phyloP scores from a whole-genome alignment of 2,329 filamentous ascomycete genomes.

The Scolecobasidium constrictum region DNA sequence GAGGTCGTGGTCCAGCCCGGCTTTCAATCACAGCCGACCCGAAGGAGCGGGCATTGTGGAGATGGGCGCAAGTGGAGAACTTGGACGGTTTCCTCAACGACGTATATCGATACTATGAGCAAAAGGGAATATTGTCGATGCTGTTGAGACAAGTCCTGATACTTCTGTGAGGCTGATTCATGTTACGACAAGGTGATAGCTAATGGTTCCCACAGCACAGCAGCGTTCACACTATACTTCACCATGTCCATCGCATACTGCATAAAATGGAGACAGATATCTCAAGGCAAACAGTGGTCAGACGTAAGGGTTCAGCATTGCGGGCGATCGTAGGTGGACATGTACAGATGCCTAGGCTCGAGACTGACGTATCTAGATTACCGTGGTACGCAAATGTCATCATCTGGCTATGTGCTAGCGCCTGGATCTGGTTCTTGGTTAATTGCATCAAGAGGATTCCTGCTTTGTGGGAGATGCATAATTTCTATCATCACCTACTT shows the following conservation, averaged over 20 bases:
- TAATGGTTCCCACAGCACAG: too few species aligned
- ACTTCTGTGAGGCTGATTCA: slow-evolving; percentile 50
- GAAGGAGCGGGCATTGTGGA: slow-evolving; percentile 75
- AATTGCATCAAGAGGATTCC: slow-evolving; percentile 64
- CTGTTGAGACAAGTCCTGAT: slow-evolving; percentile 60
- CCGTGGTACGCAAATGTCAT: slow-evolving; percentile 65
- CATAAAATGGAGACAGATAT: slow-evolving; percentile 66
- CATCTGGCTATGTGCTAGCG: slow-evolving; percentile 76
- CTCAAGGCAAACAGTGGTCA: slow-evolving; percentile 49
- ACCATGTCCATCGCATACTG: slow-evolving; percentile 78
- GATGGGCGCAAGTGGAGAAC: slow-evolving; percentile 86
- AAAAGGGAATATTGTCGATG: slow-evolving; percentile 78
- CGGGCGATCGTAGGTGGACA: slow-evolving; percentile 35
- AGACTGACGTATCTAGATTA: slow-evolving; percentile 40
- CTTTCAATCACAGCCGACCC: slow-evolving; percentile 32
- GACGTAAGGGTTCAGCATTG: slow-evolving; percentile 63
- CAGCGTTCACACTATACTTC: slow-evolving; percentile 71
- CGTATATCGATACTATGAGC: slow-evolving; percentile 55
- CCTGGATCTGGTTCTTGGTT: slow-evolving; percentile 72
- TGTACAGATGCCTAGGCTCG: background rate
- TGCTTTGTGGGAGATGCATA: slow-evolving; percentile 64
- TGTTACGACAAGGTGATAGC: too few species aligned
- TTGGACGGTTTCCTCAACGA: slow-evolving; percentile 77
- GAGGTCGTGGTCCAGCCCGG: slow-evolving; percentile 3
- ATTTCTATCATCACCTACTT: slow-evolving; percentile 76